These are phyloP conservation scores for Eutrema yunnanense DNA, from an alignment of 345 rosid genomes.

Conservation along the genomic window DNA sequence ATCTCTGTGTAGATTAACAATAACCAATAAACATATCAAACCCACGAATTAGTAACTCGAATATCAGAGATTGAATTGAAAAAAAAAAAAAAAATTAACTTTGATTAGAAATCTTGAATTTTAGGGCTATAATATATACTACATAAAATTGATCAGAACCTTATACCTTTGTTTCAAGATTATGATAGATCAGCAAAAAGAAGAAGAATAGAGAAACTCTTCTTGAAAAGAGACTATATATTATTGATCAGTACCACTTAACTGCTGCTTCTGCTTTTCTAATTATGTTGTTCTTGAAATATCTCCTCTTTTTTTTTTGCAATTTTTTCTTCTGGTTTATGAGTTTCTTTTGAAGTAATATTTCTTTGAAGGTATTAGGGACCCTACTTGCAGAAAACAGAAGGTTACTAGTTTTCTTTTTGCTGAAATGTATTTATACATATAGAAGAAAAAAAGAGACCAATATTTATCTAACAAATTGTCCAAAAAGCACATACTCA, in stretches of 20 bases:
- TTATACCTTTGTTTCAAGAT: slow-evolving; percentile 16
- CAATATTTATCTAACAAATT: slow-evolving; percentile 27
- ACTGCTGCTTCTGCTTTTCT: slow-evolving; percentile 29
- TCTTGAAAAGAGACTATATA: slow-evolving; percentile 13
- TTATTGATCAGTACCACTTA: slow-evolving; percentile 28
- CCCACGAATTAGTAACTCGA: not conserved
- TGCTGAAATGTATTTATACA: slow-evolving; percentile 31
- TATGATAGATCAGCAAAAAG: slow-evolving; percentile 5
- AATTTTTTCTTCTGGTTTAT: slow-evolving; percentile 13
- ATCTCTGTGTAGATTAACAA: not conserved
- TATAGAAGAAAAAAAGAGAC: slow-evolving; percentile 27
- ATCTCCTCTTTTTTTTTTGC: not conserved
- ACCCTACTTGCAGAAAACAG: slow-evolving; percentile 45
- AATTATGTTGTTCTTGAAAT: slow-evolving; percentile 26
- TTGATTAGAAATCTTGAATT: not conserved
- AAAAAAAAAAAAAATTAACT: not conserved
- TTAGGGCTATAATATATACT: not conserved
- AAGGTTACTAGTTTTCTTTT: slow-evolving; percentile 26
- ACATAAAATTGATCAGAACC: not conserved
- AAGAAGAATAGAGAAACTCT: not conserved
- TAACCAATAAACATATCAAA: slow-evolving; percentile 14
- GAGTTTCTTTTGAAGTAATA: slow-evolving; percentile 23
- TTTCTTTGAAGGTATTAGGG: slow-evolving; percentile 17
- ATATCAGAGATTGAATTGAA: not conserved
- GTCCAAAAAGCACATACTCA: slow-evolving; percentile 21